phyloP scores from a whole-genome alignment of 1,284 basidiomycete genomes.

The Amylostereum areolatum region DNA sequence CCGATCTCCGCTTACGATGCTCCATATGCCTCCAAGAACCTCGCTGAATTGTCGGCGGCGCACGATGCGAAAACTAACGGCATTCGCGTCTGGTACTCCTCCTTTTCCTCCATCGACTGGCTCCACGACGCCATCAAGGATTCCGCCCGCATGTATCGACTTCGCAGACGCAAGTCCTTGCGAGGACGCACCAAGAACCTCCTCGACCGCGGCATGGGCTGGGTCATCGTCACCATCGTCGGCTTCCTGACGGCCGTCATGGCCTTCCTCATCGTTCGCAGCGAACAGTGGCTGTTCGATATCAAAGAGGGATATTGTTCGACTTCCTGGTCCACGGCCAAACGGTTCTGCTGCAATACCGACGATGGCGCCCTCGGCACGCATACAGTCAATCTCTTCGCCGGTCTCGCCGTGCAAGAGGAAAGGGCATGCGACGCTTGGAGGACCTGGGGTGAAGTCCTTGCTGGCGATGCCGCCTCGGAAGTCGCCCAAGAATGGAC shows the following conservation, averaged over 20 bases:
- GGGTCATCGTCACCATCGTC: constrained; percentile 87
- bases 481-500: constrained; percentile 30
- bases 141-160: constrained; percentile 68
- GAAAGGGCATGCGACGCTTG: constrained; percentile 61
- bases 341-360: constrained; percentile 71
- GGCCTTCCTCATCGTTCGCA: constrained; percentile 83
- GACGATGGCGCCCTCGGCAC: constrained; percentile 20
- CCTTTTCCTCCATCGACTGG: constrained; percentile 84
- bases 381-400: constrained; percentile 5
- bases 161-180: constrained; percentile 63
- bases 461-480: constrained; percentile 23
- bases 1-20: constrained; percentile 74
- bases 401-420: constrained; percentile 15
- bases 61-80: constrained; percentile 73
- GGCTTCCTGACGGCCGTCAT: constrained; percentile 80
- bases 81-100: constrained; percentile 89
- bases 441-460: constrained; percentile 65
- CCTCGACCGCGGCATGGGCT: constrained; percentile 82
- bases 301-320: constrained; percentile 88
- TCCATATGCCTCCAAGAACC: constrained; percentile 30
- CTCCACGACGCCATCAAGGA: constrained; percentile 92
- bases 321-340: constrained; percentile 67
- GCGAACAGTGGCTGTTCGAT: constrained; percentile 92
- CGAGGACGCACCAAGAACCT: constrained; percentile 67
- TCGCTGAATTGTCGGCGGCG: constrained; percentile 27